Evolutionary conservation across 257 asterid genomes (phyloP).

Genomic region (Nicotiana knightiana): DNA sequence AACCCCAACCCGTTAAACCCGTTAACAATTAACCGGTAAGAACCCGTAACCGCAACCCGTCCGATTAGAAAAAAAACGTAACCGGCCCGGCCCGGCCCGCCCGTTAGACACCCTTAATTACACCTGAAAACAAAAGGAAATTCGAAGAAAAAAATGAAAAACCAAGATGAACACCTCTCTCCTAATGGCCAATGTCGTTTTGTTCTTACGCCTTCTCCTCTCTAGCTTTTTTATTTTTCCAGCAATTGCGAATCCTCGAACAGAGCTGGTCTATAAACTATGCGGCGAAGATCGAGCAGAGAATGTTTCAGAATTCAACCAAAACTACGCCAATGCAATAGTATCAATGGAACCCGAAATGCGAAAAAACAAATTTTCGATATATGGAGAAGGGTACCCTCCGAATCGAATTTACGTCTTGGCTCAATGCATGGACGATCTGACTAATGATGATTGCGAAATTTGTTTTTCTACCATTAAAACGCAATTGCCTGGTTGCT

Average conservation of each 20-base stretch:
- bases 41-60: no score
- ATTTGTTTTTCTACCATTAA: slow-evolving; percentile 11
- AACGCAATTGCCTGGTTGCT: slow-evolving; percentile 8
- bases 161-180: neutral
- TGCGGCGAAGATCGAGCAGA: slow-evolving; percentile 6
- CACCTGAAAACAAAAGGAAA: neutral
- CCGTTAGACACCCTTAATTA: no score
- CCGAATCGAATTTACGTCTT: slow-evolving; percentile 9
- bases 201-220: neutral
- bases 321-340: slow-evolving; percentile 7
- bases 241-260: slow-evolving; percentile 8
- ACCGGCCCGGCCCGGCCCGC: no score
- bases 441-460: slow-evolving; percentile 9
- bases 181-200: neutral
- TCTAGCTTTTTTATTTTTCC: neutral
- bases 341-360: neutral
- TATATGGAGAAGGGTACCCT: neutral
- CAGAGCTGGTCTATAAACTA: neutral
- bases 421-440: slow-evolving; percentile 22
- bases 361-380: neutral
- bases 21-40: no score
- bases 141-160: neutral
- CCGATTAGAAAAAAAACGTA: no score
- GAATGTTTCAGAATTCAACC: slow-evolving; percentile 7
- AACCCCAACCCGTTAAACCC: no score